Base-by-base conservation (phyloP, 306 rosid species). In the Astragalus glycyphyllos region DNA sequence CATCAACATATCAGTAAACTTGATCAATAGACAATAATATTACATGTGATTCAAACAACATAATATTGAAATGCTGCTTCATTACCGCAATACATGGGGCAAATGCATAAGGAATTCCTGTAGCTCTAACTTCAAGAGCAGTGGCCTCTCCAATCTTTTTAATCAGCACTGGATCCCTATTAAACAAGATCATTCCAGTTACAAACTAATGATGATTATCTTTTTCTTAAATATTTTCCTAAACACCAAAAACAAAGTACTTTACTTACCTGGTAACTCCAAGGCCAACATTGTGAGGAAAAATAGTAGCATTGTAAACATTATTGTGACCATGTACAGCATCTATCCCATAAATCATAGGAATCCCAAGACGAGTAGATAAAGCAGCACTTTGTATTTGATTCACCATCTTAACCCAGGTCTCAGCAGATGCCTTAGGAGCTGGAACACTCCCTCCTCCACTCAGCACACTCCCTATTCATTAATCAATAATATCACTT, bases 381-480 rank as follows among this genome's bases (percentile, higher is more conserved):
- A 94, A 71, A 62, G 97, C 80, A 14, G 72, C 97, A 61, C 65
- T 83, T 80, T 90, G 98, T 42, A 94, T 82, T 73, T 86, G 87
- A 87, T 87, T 90, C 79, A 94, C 98, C 90, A 81, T 64, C 71
- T 82, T 77, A 41, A 86, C 77, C 98, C 98, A 94, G 0, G 85
- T 6, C 79, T 84, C 88, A 4, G 95, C 85, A 7, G 96, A 72
- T 46, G 98, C 98, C 78, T 94, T 82, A 26, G 77, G 53, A 9
- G 92, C 90, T 50, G 98, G 98, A 41, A 84, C 98, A 83, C 98
- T 94, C 32, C 98, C 98, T 74, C 98, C 98, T 1, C 98, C 98
- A 75, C 98, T 94, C 69, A 94, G 88, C 20, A 94, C 98, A 82
- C 97, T 94, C 80, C 98, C 98, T 94, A 85, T 42, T 14, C 74